A percentile compares a stretch with the other conserved stretches of the same genome.
Evolutionary conservation across 176 grass and related monocot species (phyloP).

Genomic region (Elymus sibiricus): DNA sequence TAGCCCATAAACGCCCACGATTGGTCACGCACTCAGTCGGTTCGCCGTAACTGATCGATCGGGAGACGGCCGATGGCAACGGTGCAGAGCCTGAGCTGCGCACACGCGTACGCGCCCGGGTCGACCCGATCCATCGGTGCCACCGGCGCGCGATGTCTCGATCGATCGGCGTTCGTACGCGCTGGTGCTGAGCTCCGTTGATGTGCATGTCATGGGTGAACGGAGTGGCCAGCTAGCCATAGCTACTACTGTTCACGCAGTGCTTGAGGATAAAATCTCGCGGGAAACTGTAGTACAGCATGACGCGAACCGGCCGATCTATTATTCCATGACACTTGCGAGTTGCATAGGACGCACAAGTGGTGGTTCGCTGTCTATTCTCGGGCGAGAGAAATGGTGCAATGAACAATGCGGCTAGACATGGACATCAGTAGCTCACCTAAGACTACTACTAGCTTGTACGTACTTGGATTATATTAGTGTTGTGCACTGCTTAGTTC

Average conservation of each 20-base stretch:
- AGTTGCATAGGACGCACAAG: background rate
- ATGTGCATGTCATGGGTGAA: background rate
- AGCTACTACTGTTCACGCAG: background rate
- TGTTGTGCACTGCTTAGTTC: background rate
- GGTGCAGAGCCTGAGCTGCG: background rate
- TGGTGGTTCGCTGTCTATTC: background rate
- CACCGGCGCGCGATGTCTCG: background rate
- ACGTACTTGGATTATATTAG: background rate
- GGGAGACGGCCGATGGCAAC: constrained; percentile 16
- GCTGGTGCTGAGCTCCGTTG: background rate
- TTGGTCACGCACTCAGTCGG: background rate
- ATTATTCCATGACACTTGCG: background rate
- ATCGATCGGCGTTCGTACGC: constrained; percentile 3
- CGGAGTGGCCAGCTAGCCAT: background rate
- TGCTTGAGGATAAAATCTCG: background rate
- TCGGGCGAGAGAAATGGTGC: background rate
- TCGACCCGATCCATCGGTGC: background rate
- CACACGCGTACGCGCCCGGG: background rate
- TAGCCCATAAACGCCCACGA: background rate
- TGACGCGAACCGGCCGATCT: background rate
- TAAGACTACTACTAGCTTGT: background rate
- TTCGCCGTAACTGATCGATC: background rate
- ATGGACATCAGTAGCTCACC: constrained; percentile 23
- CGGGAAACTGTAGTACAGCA: background rate
- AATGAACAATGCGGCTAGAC: constrained; percentile 25